Base-by-base conservation (phyloP, 2,329 filamentous ascomycete genomes). In the Cladorrhinum sp. region DNA sequence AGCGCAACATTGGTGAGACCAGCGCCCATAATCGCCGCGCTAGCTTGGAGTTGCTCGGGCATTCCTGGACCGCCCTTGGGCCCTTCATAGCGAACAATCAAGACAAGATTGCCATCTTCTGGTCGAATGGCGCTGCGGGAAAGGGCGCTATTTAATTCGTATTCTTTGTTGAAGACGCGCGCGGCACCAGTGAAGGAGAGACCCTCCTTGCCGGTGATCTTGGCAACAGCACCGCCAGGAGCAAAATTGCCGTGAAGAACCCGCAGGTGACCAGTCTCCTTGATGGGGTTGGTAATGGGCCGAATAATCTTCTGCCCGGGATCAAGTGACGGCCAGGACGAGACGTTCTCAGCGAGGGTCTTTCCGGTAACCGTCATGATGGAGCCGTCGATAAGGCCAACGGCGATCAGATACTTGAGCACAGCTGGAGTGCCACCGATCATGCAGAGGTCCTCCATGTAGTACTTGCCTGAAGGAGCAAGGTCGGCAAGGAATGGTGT, bases 141-240 rank as follows among this genome's bases (percentile, higher is more conserved):
- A 8, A 98, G 81, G 0, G 93, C 92, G 0, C 81, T 76, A 72
- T 96, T 87, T 50, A 97, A 85, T 67, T 88, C 82, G 67, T 86
- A 81, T 75, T 97, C 93, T 70, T 95, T 93, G 75, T 97, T 81
- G 74, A 95, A 98, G 50, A 96, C 91, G 20, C 87, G 83, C 0
- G 92, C 93, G 65, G 85, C 86, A 53, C 93, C 93, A 0, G 82
- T 88, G 75, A 98, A 98, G 12, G 77, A 79, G 6, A 92, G 82
- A 2, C 93, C 93, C 74, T 98, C 93, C 74, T 97, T 97, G 36
- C 93, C 93, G 0, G 93, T 97, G 74, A 98, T 97, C 76, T 98
- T 98, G 62, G 92, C 93, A 1, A 98, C 93, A 1, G 93, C 90
- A 32, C 93, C 93, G 10, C 87, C 89, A 1, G 93, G 93, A 2